Conservation (phyloP, 2,329 filamentous ascomycete species). For the Paradendryphiella salina region DNA sequence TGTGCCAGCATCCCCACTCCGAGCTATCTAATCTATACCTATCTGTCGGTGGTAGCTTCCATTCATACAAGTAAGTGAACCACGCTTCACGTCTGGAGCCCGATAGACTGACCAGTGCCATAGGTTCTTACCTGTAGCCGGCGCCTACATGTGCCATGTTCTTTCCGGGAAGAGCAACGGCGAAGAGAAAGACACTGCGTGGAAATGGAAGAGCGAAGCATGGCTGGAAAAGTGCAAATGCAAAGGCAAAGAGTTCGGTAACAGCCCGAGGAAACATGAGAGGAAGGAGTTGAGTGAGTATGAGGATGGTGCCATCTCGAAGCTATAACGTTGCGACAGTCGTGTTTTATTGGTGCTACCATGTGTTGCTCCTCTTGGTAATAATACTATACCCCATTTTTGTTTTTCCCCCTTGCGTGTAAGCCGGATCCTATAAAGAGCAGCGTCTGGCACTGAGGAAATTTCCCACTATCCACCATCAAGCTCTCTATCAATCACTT, state of each 20-base stretch:
- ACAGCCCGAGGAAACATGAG: conserved; percentile 9
- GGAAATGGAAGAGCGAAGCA: conserved; percentile 42
- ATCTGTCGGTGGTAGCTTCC: conserved; percentile 64
- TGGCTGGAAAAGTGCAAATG: conserved; percentile 21
- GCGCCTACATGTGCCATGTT: conserved; percentile 59
- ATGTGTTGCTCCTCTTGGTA: too few species aligned
- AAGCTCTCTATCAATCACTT: too few species aligned
- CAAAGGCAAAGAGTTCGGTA: conserved; percentile 26
- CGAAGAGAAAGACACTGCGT: conserved; percentile 41
- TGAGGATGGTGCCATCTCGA: conserved; percentile 9
- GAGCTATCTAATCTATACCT: conserved; percentile 59
- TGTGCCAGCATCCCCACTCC: conserved; percentile 57
- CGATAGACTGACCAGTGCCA: not conserved
- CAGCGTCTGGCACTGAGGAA: too few species aligned
- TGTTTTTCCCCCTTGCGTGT: too few species aligned
- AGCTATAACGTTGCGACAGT: not conserved
- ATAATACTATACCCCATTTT: too few species aligned
- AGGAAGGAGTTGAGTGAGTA: conserved; percentile 21
- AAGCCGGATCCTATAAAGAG: too few species aligned
- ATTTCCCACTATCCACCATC: too few species aligned
- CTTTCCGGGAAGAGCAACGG: conserved; percentile 43
- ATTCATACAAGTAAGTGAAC: conserved; percentile 58
- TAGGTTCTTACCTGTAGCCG: conserved; percentile 62
- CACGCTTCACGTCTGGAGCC: not conserved
- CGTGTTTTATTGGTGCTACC: too few species aligned